Evolutionary conservation across 129 eudicot genomes (phyloP).

Genomic region (Oenanthe sinensis): DNA sequence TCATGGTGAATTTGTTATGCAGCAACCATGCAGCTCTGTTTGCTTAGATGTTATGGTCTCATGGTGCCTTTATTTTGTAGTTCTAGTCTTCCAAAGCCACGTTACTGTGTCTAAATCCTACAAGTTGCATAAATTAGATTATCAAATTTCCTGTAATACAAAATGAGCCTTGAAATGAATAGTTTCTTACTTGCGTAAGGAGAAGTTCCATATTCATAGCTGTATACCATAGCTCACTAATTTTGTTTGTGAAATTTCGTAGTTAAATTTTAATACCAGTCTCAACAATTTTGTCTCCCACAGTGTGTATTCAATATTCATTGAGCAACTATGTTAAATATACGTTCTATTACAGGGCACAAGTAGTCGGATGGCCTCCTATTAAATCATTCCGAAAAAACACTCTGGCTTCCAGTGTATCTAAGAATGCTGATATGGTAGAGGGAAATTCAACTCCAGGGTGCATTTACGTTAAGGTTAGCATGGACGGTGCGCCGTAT

Average conservation of each 20-base stretch:
- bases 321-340: not conserved
- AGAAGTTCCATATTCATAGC: not conserved
- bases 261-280: not conserved
- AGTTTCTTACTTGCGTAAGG: not conserved
- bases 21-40: not conserved
- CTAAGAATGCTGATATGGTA: conserved; percentile 29
- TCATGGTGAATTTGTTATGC: not conserved
- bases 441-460: conserved; percentile 42
- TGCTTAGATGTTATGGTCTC: not conserved
- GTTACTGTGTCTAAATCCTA: not conserved
- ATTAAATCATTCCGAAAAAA: conserved; percentile 82
- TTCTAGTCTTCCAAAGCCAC: not conserved
- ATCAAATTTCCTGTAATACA: not conserved
- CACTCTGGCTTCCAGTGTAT: conserved; percentile 57
- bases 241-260: not conserved
- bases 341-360: conserved; percentile 45
- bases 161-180: not conserved
- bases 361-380: conserved; percentile 99
- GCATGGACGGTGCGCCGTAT: conserved; percentile 99
- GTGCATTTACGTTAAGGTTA: conserved; percentile 88
- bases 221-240: not conserved
- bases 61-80: not conserved
- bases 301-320: not conserved
- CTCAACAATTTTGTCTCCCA: not conserved
- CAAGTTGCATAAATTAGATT: not conserved